Evolutionary conservation across 805 yeast genomes (phyloP), one percentile per base, ranked within the genome.

Genomic region (Saturnispora hagleri): DNA sequence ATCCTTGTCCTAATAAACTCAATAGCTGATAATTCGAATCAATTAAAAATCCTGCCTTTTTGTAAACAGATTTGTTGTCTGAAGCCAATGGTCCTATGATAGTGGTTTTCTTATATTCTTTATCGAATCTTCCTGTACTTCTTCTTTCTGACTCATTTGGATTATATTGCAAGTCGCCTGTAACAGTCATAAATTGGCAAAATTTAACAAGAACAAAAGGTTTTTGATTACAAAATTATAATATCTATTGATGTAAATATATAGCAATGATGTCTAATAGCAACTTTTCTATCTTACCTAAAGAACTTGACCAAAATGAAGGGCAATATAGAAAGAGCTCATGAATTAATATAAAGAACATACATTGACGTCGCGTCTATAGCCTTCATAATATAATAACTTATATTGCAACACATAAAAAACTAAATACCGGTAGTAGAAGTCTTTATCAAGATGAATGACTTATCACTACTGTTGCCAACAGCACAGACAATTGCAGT

Each of bases 401-500:
- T 12, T 31, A 13, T 12, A 5, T 13, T 31, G 6, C 34, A 31
- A 12, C 34, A 12, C 34, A 31, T 13, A 31, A 31, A 31, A 31
- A 13, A 31, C 5, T 12, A 4, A 28, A 31, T 31, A 31, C 12
- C 34, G 5, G 12, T 13, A 12, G 13, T 7, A 18, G 18, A 38
- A 18, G 42, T 20, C 22, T 38, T 18, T 38, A 26, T 27, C 15
- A 13, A 13, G 6, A 50, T 44, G 52, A 44, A 50, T 13, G 86
- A 86, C 63, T 70, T 91, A 54, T 90, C 97, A 1, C 72, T 87
- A 34, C 69, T 89, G 64, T 87, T 96, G 9, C 97, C 96, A 12
- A 82, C 95, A 3, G 89, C 96, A 1, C 89, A 95, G 3, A 87
- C 97, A 1, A 87, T 91, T 60, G 96, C 95, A 6, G 75, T 89